Evolutionary conservation across 108 stramenopile species (phyloP), one percentile per base, ranked within the genome.

Genomic region (Bacterosira constricta): DNA sequence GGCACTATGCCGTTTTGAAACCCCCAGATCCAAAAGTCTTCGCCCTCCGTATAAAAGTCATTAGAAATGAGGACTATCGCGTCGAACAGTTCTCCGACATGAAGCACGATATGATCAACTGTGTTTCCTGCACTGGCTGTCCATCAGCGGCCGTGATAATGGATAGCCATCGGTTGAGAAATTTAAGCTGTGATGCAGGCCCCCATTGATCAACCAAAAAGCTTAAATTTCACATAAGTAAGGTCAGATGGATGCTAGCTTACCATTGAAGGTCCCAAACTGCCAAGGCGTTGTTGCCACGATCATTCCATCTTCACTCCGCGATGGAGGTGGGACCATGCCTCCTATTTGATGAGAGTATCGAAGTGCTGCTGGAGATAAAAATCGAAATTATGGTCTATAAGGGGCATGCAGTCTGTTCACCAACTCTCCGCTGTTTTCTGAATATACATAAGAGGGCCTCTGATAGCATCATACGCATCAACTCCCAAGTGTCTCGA

Each of bases 201-300:
- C 73, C 26, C 65, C 73, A 29, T 74, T 66, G 2, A 74, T 59
- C 0, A 74, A 41, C 1, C 73, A 42, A 15, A 74, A 66, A 27
- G 57, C 68, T 55, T 74, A 74, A 11, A 17, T 66, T 51, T 66
- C 26, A 36, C 55, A 45, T 13, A 54, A 34, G 6, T 20, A n/a
- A 11, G 68, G 66, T 10, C 4, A 17, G 15, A 74, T 74, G 4
- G 68, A 38, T 46, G 67, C 73, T 18, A 74, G 25, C 51, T 74
- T 74, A 26, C 73, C 73, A 50, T 74, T 74, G 56, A 65, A 74
- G 2, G 65, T 74, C 4, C 73, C 73, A 59, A 58, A 74, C 1
- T 67, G 26, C 39, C 42, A 67, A 12, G 66, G 55, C 11, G 53
- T 25, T 17, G 73, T 57, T 12, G 63, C 66, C 26, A 66, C 73